These are phyloP conservation scores for Pseudogymnoascus sp. DNA, from an alignment of 2,329 filamentous ascomycete genomes.

Conservation along the genomic window DNA sequence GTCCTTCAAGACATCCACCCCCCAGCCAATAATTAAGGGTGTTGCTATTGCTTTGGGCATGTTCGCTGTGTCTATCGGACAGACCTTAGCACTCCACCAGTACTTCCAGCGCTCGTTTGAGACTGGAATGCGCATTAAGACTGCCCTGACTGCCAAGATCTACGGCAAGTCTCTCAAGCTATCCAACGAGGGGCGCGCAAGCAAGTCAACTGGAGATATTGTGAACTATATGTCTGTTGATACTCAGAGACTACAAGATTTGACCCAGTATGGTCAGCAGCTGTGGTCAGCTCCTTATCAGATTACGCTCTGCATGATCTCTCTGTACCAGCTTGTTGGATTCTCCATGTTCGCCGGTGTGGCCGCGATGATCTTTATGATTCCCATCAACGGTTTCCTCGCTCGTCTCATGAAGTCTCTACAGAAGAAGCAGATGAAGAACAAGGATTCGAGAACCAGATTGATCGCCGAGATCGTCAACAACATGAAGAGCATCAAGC, in stretches of 20 bases:
- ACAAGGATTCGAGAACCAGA: slow-evolving; percentile 88
- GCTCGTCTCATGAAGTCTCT: slow-evolving; percentile 87
- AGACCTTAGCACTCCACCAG: slow-evolving; percentile 88
- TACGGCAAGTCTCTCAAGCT: slow-evolving; percentile 85
- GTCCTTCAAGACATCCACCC: slow-evolving; percentile 57
- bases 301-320: slow-evolving; percentile 90
- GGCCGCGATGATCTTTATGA: slow-evolving; percentile 93
- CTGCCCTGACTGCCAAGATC: slow-evolving; percentile 78
- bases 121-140: slow-evolving; percentile 94
- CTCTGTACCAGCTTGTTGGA: slow-evolving; percentile 89
- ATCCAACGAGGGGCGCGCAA: slow-evolving; percentile 82
- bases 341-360: slow-evolving; percentile 93
- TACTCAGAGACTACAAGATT: slow-evolving; percentile 85
- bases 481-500: slow-evolving; percentile 99
- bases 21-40: slow-evolving; percentile 73
- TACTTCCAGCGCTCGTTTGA: slow-evolving; percentile 96
- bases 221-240: slow-evolving; percentile 99
- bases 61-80: slow-evolving; percentile 77
- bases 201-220: slow-evolving; percentile 92
- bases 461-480: slow-evolving; percentile 96
- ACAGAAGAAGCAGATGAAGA: slow-evolving; percentile 97
- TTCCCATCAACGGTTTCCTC: slow-evolving; percentile 88
- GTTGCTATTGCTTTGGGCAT: slow-evolving; percentile 83
- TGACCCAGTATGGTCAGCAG: slow-evolving; percentile 92
- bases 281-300: slow-evolving; percentile 96